A percentile compares a stretch with the other conserved stretches of the same genome.
These are phyloP conservation scores for Globisporangium iwayamae DNA, from an alignment of 352 stramenopile genomes.

Conservation along the genomic window DNA sequence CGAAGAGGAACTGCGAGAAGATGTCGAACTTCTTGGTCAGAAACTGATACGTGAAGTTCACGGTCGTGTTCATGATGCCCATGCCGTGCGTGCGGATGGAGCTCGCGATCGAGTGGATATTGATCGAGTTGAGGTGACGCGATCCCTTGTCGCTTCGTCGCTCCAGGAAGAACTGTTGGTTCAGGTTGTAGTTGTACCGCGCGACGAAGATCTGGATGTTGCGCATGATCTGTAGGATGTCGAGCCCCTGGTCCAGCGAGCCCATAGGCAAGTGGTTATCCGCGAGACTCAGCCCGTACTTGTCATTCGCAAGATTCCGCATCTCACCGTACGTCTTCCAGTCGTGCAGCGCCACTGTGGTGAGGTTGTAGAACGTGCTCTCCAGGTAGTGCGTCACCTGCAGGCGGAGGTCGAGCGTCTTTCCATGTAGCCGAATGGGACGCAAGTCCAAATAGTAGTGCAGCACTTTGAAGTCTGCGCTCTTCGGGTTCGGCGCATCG, in stretches of 20 bases:
- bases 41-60: constrained; percentile 96
- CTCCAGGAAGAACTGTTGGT: constrained; percentile 95
- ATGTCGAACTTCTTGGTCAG: constrained; percentile 90
- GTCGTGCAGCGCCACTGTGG: constrained; percentile 92
- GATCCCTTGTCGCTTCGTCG: constrained; percentile 87
- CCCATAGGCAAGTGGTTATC: constrained; percentile 94
- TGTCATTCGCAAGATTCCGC: constrained; percentile 91
- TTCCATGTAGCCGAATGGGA: constrained; percentile 87
- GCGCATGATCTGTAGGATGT: constrained; percentile 95
- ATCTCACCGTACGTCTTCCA: constrained; percentile 95
- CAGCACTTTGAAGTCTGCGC: constrained; percentile 74
- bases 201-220: constrained; percentile 93
- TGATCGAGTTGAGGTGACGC: constrained; percentile 92
- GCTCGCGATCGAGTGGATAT: constrained; percentile 88
- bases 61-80: constrained; percentile 94
- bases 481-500: constrained; percentile 84
- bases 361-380: constrained; percentile 94
- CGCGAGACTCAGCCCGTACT: constrained; percentile 87
- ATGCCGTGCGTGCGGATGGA: constrained; percentile 94
- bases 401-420: constrained; percentile 78
- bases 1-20: constrained; percentile 91
- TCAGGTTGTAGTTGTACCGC: constrained; percentile 94
- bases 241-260: constrained; percentile 87
- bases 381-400: constrained; percentile 93
- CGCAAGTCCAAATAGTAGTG: constrained; percentile 85